A percentile compares a stretch with the other conserved stretches of the same genome.
phyloP scores from a whole-genome alignment of 2,329 filamentous ascomycete genomes.

The Lachnellula arida region DNA sequence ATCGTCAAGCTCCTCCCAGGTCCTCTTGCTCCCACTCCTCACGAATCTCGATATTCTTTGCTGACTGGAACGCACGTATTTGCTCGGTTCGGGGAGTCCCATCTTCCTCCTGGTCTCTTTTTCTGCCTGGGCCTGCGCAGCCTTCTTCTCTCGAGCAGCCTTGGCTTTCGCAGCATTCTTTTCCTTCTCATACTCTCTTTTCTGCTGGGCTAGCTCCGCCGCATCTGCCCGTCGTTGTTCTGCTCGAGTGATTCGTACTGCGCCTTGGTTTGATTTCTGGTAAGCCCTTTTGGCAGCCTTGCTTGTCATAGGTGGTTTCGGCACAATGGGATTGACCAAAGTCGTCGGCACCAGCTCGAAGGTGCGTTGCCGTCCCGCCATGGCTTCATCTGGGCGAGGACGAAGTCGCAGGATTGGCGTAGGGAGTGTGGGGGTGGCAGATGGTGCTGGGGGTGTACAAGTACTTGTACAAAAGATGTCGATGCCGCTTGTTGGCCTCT shows the following conservation, averaged over 20 bases:
- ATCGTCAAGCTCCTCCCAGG: conserved; percentile 17
- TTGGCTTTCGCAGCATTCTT: conserved; percentile 48
- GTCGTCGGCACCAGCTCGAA: conserved; percentile 41
- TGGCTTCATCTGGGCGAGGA: conserved; percentile 4
- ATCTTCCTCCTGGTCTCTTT: conserved; percentile 46
- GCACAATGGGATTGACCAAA: conserved; percentile 19
- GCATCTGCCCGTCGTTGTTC: conserved; percentile 36
- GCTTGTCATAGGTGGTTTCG: conserved; percentile 40
- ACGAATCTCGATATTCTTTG: conserved; percentile 52
- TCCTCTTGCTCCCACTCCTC: conserved; percentile 24
- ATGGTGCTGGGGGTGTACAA: neutral
- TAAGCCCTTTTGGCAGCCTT: conserved; percentile 46
- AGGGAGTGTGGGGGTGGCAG: neutral
- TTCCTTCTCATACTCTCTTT: conserved; percentile 49
- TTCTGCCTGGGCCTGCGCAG: conserved; percentile 47
- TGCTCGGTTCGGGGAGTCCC: conserved; percentile 48
- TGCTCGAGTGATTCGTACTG: conserved; percentile 38
- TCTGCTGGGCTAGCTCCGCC: conserved; percentile 36
- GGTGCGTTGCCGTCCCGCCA: conserved; percentile 36
- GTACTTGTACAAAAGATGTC: neutral
- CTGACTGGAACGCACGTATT: conserved; percentile 49
- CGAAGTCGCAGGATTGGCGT: neutral
- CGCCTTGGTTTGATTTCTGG: conserved; percentile 37
- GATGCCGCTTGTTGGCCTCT: neutral
- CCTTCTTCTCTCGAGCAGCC: conserved; percentile 50